These are phyloP conservation scores for Phylloporus sp. DNA, from an alignment of 768 basidiomycete genomes.

Conservation along the genomic window DNA sequence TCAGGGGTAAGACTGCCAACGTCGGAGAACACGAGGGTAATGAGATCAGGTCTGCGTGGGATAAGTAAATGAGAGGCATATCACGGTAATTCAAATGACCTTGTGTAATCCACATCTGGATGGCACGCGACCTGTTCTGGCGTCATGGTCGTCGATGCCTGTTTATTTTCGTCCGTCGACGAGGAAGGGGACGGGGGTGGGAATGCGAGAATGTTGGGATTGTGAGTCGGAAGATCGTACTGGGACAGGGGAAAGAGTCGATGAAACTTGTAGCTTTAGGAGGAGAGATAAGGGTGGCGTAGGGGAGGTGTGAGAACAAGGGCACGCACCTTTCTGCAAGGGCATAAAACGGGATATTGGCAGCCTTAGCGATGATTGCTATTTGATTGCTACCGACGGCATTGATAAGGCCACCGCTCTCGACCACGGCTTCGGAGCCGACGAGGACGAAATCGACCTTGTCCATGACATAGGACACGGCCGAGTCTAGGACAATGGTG, in stretches of 20 bases:
- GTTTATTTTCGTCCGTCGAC: constrained; percentile 1
- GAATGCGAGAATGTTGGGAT: constrained; percentile 71
- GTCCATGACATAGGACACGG: constrained; percentile 96
- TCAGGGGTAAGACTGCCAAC: constrained; percentile 90
- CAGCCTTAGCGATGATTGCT: constrained; percentile 91
- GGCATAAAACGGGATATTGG: constrained; percentile 95
- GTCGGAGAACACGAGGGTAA: constrained; percentile 91
- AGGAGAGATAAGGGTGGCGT: constrained; percentile 21
- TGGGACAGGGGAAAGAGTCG: constrained; percentile 92
- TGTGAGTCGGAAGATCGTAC: constrained; percentile 83
- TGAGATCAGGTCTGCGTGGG: constrained; percentile 74
- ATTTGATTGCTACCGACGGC: constrained; percentile 96
- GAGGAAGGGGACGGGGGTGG: constrained; percentile 34
- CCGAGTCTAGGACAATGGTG: constrained; percentile 92
- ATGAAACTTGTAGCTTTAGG: constrained; percentile 89
- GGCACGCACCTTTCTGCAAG: constrained; percentile 75
- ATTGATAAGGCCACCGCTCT: constrained; percentile 90
- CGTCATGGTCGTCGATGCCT: constrained; percentile 47
- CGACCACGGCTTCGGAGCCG: constrained; percentile 97
- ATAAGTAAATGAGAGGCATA: constrained; percentile 21
- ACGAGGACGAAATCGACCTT: constrained; percentile 93
- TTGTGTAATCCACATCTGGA: constrained; percentile 93
- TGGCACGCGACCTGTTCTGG: constrained; percentile 77
- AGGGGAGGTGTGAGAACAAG: constrained; percentile 18
- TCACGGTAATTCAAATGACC: constrained; percentile 41